phyloP scores from a whole-genome alignment of 306 rosid genomes.

The Spatholobus suberectus region DNA sequence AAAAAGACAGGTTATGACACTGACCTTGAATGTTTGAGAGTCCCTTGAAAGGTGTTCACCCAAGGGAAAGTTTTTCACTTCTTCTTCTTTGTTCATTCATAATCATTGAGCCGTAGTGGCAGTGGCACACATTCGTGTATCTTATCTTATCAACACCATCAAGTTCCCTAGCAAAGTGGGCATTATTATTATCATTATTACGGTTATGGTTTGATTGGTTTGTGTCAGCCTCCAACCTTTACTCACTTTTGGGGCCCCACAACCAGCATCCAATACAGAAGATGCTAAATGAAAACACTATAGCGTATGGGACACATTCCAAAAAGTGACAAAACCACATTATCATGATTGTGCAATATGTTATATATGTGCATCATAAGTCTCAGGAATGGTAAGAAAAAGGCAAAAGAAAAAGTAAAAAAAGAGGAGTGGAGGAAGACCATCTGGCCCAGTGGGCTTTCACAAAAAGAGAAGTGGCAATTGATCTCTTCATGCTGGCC shows the following conservation, averaged over 20 bases:
- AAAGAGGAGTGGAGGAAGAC: neutral
- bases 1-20: constrained; percentile 12
- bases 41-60: constrained; percentile 32
- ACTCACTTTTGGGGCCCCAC: neutral
- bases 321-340: constrained; percentile 40
- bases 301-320: constrained; percentile 35
- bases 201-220: constrained; percentile 1
- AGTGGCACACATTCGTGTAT: constrained; percentile 41
- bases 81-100: neutral
- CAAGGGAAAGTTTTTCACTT: constrained; percentile 27
- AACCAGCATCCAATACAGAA: constrained; percentile 30
- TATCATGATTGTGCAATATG: constrained; percentile 25
- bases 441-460: constrained; percentile 43
- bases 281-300: constrained; percentile 2
- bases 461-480: constrained; percentile 36
- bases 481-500: constrained; percentile 16
- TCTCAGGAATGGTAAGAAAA: neutral
- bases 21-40: constrained; percentile 33
- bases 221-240: neutral
- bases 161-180: constrained; percentile 44
- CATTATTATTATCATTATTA: neutral
- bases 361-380: neutral
- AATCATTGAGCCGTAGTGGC: constrained; percentile 16
- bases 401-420: neutral
- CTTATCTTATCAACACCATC: constrained; percentile 38